phyloP scores from a whole-genome alignment of 257 asterid genomes.

The Fraxinus americana region DNA sequence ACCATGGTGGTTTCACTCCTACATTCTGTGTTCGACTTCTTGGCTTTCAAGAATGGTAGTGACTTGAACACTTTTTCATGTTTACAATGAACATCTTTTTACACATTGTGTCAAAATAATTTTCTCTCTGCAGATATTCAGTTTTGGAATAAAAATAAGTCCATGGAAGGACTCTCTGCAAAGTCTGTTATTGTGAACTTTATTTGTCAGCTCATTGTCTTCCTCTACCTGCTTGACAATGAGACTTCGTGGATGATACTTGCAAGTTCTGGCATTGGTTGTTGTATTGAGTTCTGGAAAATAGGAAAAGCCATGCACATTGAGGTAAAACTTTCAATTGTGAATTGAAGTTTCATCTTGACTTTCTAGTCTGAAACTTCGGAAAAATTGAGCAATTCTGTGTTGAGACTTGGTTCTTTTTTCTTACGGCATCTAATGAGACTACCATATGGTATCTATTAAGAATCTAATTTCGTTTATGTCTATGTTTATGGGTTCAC shows the following conservation, averaged over 20 bases:
- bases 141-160: constrained; percentile 98
- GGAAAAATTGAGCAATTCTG: background rate
- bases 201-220: constrained; percentile 81
- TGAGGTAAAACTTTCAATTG: constrained; percentile 56
- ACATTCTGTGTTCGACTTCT: constrained; percentile 88
- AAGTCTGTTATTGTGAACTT: constrained; percentile 92
- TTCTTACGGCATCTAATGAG: background rate
- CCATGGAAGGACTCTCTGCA: constrained; percentile 98
- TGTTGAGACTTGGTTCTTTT: background rate
- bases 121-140: constrained; percentile 72
- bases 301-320: constrained; percentile 99
- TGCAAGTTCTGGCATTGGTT: constrained; percentile 96
- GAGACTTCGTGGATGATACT: constrained; percentile 99
- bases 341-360: constrained; percentile 6
- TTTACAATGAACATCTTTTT: constrained; percentile 18
- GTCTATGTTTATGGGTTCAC: background rate
- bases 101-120: constrained; percentile 12
- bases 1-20: constrained; percentile 88
- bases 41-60: constrained; percentile 97
- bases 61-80: constrained; percentile 9
- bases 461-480: no score
- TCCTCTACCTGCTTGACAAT: constrained; percentile 94
- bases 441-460: background rate
- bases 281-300: constrained; percentile 99
- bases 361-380: background rate